phyloP scores from a whole-genome alignment of 192 early-diverging fungal genomes.

The Spizellomyces sp. region DNA sequence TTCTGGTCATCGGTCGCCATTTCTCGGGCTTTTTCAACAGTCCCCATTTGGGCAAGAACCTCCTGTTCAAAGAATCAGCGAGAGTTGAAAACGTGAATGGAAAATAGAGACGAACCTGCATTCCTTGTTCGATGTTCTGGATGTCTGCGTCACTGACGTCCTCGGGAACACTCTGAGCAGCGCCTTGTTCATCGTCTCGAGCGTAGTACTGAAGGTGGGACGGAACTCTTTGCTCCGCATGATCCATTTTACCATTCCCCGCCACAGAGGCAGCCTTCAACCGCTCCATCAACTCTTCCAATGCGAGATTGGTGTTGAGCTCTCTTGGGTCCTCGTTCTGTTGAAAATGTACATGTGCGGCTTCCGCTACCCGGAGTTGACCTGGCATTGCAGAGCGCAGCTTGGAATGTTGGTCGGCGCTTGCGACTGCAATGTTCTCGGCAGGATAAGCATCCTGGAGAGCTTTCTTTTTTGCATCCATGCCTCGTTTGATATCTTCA shows the following conservation, averaged over 20 bases:
- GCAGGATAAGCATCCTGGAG: too few species aligned
- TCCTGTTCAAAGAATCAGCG: not conserved
- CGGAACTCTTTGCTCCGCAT: not conserved
- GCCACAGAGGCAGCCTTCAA: not conserved
- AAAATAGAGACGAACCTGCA: conserved; percentile 5
- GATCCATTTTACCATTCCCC: not conserved
- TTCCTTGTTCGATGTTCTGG: conserved; percentile 1
- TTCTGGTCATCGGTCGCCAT: conserved; percentile 14
- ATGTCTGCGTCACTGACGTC: not conserved
- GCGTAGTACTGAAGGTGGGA: not conserved
- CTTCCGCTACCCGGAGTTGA: too few species aligned
- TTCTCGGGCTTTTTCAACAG: conserved; percentile 3
- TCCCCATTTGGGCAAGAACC: conserved; percentile 7
- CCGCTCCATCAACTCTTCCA: conserved; percentile 5
- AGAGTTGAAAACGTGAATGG: not conserved
- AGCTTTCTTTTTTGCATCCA: too few species aligned
- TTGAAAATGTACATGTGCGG: not conserved
- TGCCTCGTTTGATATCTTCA: too few species aligned
- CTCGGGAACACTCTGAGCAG: not conserved
- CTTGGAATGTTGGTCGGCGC: too few species aligned
- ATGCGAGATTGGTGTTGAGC: not conserved
- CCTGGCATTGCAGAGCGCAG: too few species aligned
- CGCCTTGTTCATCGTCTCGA: too few species aligned
- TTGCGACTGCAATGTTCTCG: too few species aligned
- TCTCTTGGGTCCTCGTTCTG: not conserved